Evolutionary conservation across 2,329 filamentous ascomycete species (phyloP).

Genomic region (Apiospora hydei): DNA sequence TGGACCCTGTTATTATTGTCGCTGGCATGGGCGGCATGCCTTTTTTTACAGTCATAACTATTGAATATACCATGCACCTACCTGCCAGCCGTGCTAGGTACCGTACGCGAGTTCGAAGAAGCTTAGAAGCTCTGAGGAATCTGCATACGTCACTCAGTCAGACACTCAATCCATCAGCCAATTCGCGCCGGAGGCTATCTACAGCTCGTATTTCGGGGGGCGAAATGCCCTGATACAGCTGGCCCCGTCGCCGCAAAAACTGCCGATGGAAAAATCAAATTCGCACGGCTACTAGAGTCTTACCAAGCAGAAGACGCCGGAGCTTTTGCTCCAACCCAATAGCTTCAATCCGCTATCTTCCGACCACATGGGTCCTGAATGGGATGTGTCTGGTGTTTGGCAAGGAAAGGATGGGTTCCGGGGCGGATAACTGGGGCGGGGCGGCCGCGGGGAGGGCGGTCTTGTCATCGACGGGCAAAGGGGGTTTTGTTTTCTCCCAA

Average conservation of each 20-base stretch:
- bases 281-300: conserved; percentile 2
- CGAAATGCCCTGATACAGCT: neutral
- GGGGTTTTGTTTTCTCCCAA: neutral
- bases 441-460: neutral
- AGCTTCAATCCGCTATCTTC: conserved; percentile 2
- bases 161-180: neutral
- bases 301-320: neutral
- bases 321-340: conserved; percentile 15
- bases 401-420: neutral
- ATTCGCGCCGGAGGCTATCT: neutral
- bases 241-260: conserved; percentile 6
- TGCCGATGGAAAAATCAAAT: conserved; percentile 13
- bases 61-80: no score
- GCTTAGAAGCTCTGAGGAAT: neutral
- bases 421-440: conserved; percentile 1
- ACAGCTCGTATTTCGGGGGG: neutral
- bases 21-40: conserved; percentile 3
- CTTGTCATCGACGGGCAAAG: neutral
- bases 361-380: conserved; percentile 2
- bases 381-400: neutral
- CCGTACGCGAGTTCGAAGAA: neutral
- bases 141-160: conserved; percentile 9
- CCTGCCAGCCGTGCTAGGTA: neutral
- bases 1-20: conserved; percentile 16
- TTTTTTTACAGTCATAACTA: neutral